Conservation (phyloP, 1,284 basidiomycete genomes). For the Tremellales sp. region DNA sequence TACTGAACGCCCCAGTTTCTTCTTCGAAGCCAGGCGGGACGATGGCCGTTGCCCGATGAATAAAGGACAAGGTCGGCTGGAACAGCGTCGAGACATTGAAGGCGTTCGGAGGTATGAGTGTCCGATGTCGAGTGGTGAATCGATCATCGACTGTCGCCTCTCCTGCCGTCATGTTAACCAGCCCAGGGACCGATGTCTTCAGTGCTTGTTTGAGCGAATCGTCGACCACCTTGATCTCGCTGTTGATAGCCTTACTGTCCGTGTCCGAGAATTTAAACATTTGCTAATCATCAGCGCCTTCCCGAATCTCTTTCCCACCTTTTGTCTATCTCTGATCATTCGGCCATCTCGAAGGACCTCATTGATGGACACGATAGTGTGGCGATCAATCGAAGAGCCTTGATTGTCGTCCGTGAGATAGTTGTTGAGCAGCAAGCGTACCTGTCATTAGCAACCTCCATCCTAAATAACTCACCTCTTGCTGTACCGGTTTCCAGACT, state of each 20-base stretch:
- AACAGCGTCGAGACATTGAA: conserved; percentile 94
- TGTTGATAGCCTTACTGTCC: conserved; percentile 66
- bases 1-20: conserved; percentile 65
- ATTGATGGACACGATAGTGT: conserved; percentile 88
- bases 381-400: conserved; percentile 68
- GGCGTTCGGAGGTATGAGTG: conserved; percentile 83
- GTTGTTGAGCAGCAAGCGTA: conserved; percentile 79
- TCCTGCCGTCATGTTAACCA: conserved; percentile 58
- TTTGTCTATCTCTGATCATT: conserved; percentile 68
- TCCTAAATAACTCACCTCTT: conserved; percentile 60
- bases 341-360: conserved; percentile 85
- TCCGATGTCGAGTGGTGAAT: conserved; percentile 66
- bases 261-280: conserved; percentile 90
- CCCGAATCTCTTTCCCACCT: conserved; percentile 53
- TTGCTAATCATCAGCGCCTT: conserved; percentile 51
- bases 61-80: conserved; percentile 83
- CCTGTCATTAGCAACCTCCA: conserved; percentile 51
- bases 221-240: conserved; percentile 70
- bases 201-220: conserved; percentile 80
- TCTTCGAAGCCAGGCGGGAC: conserved; percentile 68
- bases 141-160: conserved; percentile 58
- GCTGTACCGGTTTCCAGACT: conserved; percentile 87
- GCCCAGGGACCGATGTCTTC: conserved; percentile 86
- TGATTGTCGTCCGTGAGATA: conserved; percentile 88
- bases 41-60: conserved; percentile 64